phyloP scores from a whole-genome alignment of 345 rosid genomes.

The Theobroma cacao region DNA sequence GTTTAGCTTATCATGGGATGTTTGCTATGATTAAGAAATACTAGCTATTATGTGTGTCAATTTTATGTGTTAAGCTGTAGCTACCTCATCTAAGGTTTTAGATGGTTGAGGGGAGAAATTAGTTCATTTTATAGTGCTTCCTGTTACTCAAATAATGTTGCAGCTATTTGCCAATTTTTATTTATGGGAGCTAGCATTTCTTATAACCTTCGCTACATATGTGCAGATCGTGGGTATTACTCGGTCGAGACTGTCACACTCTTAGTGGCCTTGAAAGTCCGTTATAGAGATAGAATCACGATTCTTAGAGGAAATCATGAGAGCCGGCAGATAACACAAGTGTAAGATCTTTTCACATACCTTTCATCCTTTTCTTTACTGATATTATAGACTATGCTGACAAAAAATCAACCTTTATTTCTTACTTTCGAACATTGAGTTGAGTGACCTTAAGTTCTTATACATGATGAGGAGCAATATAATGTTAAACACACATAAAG shows the following conservation, averaged over 20 bases:
- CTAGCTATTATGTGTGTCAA: not conserved
- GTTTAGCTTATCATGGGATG: not conserved
- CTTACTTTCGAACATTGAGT: not conserved
- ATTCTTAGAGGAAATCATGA: slow-evolving; percentile 97
- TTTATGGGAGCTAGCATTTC: not conserved
- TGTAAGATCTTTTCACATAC: slow-evolving; percentile 55
- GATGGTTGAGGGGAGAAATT: not conserved
- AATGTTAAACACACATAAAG: not conserved
- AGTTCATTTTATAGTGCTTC: slow-evolving; percentile 1
- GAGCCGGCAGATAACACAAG: slow-evolving; percentile 99
- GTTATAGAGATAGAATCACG: slow-evolving; percentile 93
- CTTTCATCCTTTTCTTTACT: not conserved
- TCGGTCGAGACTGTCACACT: slow-evolving; percentile 97
- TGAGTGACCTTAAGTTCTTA: not conserved
- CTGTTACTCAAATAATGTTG: not conserved
- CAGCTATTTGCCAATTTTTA: not conserved
- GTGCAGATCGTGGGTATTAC: slow-evolving; percentile 98
- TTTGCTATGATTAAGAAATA: not conserved
- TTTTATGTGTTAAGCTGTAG: not conserved
- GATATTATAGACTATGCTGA: not conserved
- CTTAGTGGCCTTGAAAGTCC: slow-evolving; percentile 93
- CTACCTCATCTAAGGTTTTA: not conserved
- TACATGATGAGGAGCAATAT: not conserved
- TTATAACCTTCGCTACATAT: slow-evolving; percentile 12
- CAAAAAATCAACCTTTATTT: not conserved